A percentile compares a stretch with the other conserved stretches of the same genome.
These are phyloP conservation scores for Hirsutella minnesotensis DNA, from an alignment of 2,329 filamentous ascomycete species.

Conservation along the genomic window DNA sequence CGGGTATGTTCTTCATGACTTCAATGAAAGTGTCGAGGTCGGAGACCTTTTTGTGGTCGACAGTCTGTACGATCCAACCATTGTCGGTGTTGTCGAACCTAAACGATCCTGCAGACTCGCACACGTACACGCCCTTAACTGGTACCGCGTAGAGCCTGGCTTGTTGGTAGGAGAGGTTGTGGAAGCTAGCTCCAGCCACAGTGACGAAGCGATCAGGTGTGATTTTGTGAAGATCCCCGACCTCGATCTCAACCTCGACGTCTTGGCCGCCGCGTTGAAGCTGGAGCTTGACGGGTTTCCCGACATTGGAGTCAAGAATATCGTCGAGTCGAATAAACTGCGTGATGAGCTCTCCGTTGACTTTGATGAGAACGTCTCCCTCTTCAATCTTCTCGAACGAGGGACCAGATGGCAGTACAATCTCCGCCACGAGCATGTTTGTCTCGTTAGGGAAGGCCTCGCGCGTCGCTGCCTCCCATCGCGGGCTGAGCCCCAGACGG, in stretches of 20 bases:
- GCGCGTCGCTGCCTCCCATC: conserved; percentile 79
- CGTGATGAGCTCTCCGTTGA: conserved; percentile 86
- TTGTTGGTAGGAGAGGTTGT: conserved; percentile 94
- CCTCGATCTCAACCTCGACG: conserved; percentile 69
- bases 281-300: conserved; percentile 62
- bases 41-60: conserved; percentile 85
- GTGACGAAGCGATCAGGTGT: conserved; percentile 93
- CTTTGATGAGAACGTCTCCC: conserved; percentile 84
- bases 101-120: conserved; percentile 90
- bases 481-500: conserved; percentile 68
- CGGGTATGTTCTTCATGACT: conserved; percentile 79
- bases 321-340: conserved; percentile 88
- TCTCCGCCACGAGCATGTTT: conserved; percentile 93
- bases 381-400: conserved; percentile 81
- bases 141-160: conserved; percentile 91
- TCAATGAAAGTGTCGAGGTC: conserved; percentile 82
- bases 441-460: conserved; percentile 83
- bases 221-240: conserved; percentile 85
- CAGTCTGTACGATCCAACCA: conserved; percentile 85
- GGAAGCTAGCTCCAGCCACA: conserved; percentile 88
- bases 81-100: conserved; percentile 82
- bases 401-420: conserved; percentile 82
- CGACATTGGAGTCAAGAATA: conserved; percentile 81
- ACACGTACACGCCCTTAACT: conserved; percentile 86
- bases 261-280: conserved; percentile 85